A percentile compares a stretch with the other conserved stretches of the same genome.
Conservation (phyloP, 805 yeast genomes). For the Cyberlindnera mrakii region DNA sequence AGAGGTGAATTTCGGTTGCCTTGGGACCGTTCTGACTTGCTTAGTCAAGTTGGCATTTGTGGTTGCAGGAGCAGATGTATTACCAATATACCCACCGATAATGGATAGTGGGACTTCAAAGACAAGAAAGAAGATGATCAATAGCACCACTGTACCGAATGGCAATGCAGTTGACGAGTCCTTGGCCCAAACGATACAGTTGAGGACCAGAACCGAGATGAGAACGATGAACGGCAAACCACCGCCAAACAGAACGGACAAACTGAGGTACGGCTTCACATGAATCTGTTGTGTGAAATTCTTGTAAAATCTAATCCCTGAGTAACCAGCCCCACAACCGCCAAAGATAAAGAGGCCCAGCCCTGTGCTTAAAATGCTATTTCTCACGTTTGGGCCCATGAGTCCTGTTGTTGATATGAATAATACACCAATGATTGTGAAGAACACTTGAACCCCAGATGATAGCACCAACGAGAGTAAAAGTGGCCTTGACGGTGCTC, state of each 20-base stretch:
- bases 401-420: constrained; percentile 51
- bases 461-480: constrained; percentile 55
- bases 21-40: constrained; percentile 24
- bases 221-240: constrained; percentile 43
- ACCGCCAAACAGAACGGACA: constrained; percentile 43
- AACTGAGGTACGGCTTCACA: constrained; percentile 5
- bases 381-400: constrained; percentile 60
- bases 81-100: constrained; percentile 59
- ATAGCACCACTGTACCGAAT: constrained; percentile 60
- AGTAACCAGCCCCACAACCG: constrained; percentile 69
- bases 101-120: constrained; percentile 72
- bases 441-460: constrained; percentile 67
- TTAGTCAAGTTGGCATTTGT: constrained; percentile 13
- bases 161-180: constrained; percentile 75
- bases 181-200: constrained; percentile 68
- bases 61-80: constrained; percentile 23
- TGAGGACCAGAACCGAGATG: constrained; percentile 46
- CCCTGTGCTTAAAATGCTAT: constrained; percentile 59
- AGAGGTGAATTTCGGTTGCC: constrained; percentile 28
- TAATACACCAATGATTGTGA: constrained; percentile 59
- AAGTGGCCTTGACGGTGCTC: constrained; percentile 42
- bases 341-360: constrained; percentile 57
- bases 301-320: constrained; percentile 59
- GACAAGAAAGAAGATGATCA: constrained; percentile 53
- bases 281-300: constrained; percentile 36